Conservation (phyloP, 225 moss, liverwort and hornwort genomes). For the Anthoceros angustus region DNA sequence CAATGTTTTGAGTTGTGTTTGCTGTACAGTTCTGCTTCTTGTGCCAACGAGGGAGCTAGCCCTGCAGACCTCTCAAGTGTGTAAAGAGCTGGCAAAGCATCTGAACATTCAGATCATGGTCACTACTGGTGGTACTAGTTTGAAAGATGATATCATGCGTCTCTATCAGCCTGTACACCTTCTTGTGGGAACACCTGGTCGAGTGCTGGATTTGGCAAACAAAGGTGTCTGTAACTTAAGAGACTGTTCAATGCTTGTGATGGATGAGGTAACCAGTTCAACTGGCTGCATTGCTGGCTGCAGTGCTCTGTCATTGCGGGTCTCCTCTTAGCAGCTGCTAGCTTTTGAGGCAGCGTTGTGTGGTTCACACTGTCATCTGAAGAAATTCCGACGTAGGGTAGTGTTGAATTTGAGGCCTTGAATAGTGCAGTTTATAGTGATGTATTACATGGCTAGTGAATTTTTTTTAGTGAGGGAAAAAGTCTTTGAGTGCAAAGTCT, state of each 20-base stretch:
- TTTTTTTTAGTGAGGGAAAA: not conserved
- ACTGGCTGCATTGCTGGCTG: not conserved
- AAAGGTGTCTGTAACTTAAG: slow-evolving; percentile 4
- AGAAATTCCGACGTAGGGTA: not conserved
- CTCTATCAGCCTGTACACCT: slow-evolving; percentile 1
- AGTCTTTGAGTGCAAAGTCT: not conserved
- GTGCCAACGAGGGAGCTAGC: not conserved
- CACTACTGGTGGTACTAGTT: not conserved
- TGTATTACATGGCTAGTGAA: not conserved
- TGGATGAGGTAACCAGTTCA: not conserved
- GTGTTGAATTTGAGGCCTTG: not conserved
- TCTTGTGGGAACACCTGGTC: not conserved
- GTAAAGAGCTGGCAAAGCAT: slow-evolving; percentile 1
- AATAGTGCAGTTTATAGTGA: not conserved
- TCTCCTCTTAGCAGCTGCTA: too few species aligned
- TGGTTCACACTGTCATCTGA: not conserved
- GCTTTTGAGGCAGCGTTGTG: not conserved
- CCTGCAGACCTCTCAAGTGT: not conserved
- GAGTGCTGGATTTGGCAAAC: slow-evolving; percentile 3
- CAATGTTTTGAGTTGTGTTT: not conserved
- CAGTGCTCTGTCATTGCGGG: not conserved
- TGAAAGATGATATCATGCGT: slow-evolving; percentile 4
- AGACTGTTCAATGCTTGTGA: slow-evolving; percentile 1
- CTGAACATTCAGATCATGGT: slow-evolving; percentile 1
- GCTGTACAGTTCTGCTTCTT: not conserved